Percentiles rank a stretch among this genome's conserved stretches.
These are phyloP conservation scores for Amanita pallidorosea DNA, from an alignment of 768 basidiomycete genomes.

Conservation along the genomic window DNA sequence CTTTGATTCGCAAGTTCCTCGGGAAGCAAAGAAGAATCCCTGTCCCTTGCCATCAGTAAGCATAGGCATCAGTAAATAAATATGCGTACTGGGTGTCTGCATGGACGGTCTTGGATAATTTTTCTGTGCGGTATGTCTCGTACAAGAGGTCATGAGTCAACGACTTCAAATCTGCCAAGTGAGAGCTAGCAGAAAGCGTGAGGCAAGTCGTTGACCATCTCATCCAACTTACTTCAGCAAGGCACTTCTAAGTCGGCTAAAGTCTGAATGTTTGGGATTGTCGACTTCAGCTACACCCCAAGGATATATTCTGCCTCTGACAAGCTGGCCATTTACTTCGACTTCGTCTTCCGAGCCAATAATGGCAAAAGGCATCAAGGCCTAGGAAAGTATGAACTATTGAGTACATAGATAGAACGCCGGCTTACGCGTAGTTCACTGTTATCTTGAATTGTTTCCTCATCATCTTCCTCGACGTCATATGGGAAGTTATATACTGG, in stretches of 20 bases:
- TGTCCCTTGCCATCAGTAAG: slow-evolving; percentile 21
- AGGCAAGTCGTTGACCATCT: slow-evolving; percentile 5
- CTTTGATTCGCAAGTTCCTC: slow-evolving; percentile 96
- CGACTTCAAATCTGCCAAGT: slow-evolving; percentile 89
- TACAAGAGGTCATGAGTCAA: slow-evolving; percentile 91
- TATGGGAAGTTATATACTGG: slow-evolving; percentile 99
- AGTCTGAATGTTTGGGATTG: slow-evolving; percentile 99
- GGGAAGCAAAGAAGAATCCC: slow-evolving; percentile 84
- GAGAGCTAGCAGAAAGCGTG: slow-evolving; percentile 47
- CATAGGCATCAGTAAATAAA: slow-evolving; percentile 4
- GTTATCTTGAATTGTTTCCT: slow-evolving; percentile 97
- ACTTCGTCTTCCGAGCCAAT: slow-evolving; percentile 97
- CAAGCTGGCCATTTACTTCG: slow-evolving; percentile 81
- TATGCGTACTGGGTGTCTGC: slow-evolving; percentile 59
- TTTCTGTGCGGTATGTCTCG: slow-evolving; percentile 97
- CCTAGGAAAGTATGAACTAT: slow-evolving; percentile 28
- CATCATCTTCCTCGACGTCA: slow-evolving; percentile 98
- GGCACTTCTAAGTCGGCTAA: slow-evolving; percentile 84
- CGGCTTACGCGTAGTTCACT: slow-evolving; percentile 76
- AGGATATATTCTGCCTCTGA: slow-evolving; percentile 92
- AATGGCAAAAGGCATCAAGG: slow-evolving; percentile 91
- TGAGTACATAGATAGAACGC: not conserved
- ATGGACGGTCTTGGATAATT: slow-evolving; percentile 84
- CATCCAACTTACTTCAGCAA: slow-evolving; percentile 61
- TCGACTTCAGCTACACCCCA: slow-evolving; percentile 99